phyloP scores from a whole-genome alignment of 345 rosid species.

The Carallia brachiata region DNA sequence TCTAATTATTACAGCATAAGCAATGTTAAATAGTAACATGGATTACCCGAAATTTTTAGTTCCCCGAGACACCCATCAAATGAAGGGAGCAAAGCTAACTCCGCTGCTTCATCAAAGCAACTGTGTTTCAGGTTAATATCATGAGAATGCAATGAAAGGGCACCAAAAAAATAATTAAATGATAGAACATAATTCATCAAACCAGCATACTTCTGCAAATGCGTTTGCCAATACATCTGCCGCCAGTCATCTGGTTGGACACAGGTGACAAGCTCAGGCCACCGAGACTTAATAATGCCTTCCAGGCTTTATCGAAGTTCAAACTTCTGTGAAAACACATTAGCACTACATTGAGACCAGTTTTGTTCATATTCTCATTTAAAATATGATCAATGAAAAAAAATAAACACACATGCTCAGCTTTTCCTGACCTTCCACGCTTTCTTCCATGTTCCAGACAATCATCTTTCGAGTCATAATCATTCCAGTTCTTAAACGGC shows the following conservation, averaged over 20 bases:
- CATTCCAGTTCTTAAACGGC: slow-evolving; percentile 49
- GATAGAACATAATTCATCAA: slow-evolving; percentile 11
- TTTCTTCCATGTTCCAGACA: slow-evolving; percentile 48
- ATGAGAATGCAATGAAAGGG: not conserved
- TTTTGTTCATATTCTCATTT: no score
- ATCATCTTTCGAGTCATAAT: slow-evolving; percentile 38
- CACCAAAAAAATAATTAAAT: not conserved
- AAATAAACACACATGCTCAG: not conserved
- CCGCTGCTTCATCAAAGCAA: slow-evolving; percentile 89
- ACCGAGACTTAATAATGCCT: slow-evolving; percentile 55
- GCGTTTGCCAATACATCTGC: slow-evolving; percentile 76
- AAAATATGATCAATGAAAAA: no score
- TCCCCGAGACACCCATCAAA: slow-evolving; percentile 56
- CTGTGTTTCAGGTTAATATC: slow-evolving; percentile 42
- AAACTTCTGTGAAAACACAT: slow-evolving; percentile 38
- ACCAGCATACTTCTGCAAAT: slow-evolving; percentile 60
- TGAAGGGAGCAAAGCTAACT: slow-evolving; percentile 59
- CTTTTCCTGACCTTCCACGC: slow-evolving; percentile 49
- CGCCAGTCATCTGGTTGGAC: slow-evolving; percentile 57
- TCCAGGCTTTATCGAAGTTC: slow-evolving; percentile 56
- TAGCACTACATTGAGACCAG: not conserved
- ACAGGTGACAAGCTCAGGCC: slow-evolving; percentile 45
- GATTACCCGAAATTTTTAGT: slow-evolving; percentile 54
- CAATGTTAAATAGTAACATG: not conserved
- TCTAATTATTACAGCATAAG: not conserved